Evolutionary conservation across 495 filamentous ascomycete species (phyloP), one percentile per base, ranked within the genome.

Genomic region (Sordaria brevicollis): DNA sequence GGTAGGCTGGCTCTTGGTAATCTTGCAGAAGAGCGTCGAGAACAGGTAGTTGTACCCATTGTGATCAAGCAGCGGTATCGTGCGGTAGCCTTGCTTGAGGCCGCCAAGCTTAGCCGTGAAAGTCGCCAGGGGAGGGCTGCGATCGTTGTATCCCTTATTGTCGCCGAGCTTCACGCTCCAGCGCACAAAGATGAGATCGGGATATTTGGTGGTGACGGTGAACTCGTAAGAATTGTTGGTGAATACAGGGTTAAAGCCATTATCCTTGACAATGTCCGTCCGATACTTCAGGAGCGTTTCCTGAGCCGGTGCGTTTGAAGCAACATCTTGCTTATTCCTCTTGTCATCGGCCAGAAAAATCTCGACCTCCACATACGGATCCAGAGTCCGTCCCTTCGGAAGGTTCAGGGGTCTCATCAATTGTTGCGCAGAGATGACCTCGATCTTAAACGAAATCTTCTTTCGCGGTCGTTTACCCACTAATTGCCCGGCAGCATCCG

Each of bases 311-410:
- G 68, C 70, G n/a, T 80, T 82, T 25, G 73, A 54, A 10, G 73
- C 68, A n/a, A 68, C 72, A 31, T 83, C 81, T 11, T 77, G 73
- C 75, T 84, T 83, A 73, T 87, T 86, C 65, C 82, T 76, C 79
- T 93, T 95, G 81, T 97, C 94, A 78, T 97, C 95, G 5, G 95
- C 94, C 72, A 91, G 89, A 76, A 95, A 93, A 78, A 98, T 90
- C 78, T 99, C 95, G 36, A 98, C 89, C 74, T 97, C 94, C 67
- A 98, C 87, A 74, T 95, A 99, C 0, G 95, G 93, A 75, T 97
- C 93, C 72, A 98, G 87, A 67, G 86, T 88, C 67, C 91, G 89
- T 70, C 91, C 90, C 2, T 86, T 82, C 49, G 85, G 85, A 57
- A 93, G 82, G 54, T 83, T 88, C 67, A 86, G 88, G 3, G 94